Evolutionary conservation across 495 filamentous ascomycete genomes (phyloP).

Genomic region (Letharia columbiana): DNA sequence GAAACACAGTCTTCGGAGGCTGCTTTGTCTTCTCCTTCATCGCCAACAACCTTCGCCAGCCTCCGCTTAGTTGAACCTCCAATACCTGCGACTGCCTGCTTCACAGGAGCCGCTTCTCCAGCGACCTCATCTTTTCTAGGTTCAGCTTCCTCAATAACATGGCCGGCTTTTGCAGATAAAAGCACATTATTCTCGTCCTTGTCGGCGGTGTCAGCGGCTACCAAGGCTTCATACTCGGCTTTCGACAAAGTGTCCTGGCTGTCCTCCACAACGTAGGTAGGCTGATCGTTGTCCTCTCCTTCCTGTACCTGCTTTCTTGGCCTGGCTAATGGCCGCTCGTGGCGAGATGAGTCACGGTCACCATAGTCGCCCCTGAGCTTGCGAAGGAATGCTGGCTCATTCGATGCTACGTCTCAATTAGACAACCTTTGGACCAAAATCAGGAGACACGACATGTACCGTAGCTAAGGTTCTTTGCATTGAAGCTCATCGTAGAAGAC

Average conservation of each 20-base stretch:
- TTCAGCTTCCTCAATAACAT: background rate
- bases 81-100: conserved; percentile 9
- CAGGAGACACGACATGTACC: conserved; percentile 11
- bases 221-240: conserved; percentile 23
- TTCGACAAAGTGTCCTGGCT: conserved; percentile 34
- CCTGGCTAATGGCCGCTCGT: conserved; percentile 25
- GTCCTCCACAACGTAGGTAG: conserved; percentile 33
- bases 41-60: conserved; percentile 14
- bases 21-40: conserved; percentile 25
- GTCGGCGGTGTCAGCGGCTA: background rate
- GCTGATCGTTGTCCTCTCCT: conserved; percentile 31
- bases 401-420: conserved; percentile 16
- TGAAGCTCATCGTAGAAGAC: conserved; percentile 5
- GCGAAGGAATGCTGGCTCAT: conserved; percentile 23
- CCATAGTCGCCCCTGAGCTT: conserved; percentile 16
- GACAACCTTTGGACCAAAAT: background rate
- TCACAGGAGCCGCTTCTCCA: background rate
- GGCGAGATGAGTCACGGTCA: conserved; percentile 19
- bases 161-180: background rate
- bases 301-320: conserved; percentile 27
- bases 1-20: conserved; percentile 14
- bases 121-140: background rate
- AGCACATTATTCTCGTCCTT: background rate
- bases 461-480: conserved; percentile 23
- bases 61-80: conserved; percentile 19